Conservation (phyloP, 768 basidiomycete genomes). For the Suillus ampliporus region DNA sequence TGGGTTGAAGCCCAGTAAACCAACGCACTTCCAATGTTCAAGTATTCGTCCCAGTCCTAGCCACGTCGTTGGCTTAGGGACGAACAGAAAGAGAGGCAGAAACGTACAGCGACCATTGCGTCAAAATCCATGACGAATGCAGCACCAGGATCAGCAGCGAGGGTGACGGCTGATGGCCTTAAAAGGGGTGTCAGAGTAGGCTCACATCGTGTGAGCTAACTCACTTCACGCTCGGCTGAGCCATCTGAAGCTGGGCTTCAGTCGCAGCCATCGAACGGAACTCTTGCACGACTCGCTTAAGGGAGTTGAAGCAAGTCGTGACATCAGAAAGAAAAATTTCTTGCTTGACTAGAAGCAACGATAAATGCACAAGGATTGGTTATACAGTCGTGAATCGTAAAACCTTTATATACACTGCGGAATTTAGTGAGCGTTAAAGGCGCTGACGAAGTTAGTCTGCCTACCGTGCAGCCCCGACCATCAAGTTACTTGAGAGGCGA, state of each 20-base stretch:
- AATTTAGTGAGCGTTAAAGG: slow-evolving; percentile 10
- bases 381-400: not conserved
- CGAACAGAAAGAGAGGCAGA: not conserved
- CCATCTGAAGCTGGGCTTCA: slow-evolving; percentile 71
- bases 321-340: slow-evolving; percentile 85
- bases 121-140: slow-evolving; percentile 65
- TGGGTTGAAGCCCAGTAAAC: slow-evolving; percentile 7
- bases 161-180: slow-evolving; percentile 57
- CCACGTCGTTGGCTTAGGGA: slow-evolving; percentile 2
- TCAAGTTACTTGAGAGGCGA: slow-evolving; percentile 84
- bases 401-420: slow-evolving; percentile 56
- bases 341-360: slow-evolving; percentile 67
- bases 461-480: slow-evolving; percentile 90
- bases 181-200: slow-evolving; percentile 7
- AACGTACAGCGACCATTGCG: slow-evolving; percentile 62
- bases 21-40: slow-evolving; percentile 52
- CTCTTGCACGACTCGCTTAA: slow-evolving; percentile 82
- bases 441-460: slow-evolving; percentile 21
- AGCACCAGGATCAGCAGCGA: slow-evolving; percentile 55
- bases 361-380: not conserved
- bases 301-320: slow-evolving; percentile 71
- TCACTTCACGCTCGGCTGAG: slow-evolving; percentile 68
- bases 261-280: slow-evolving; percentile 50
- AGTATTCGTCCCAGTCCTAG: slow-evolving; percentile 69
- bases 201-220: slow-evolving; percentile 18